These are phyloP conservation scores for Ploettnerulaceae sp. DNA, from an alignment of 2,329 filamentous ascomycete genomes.

Conservation along the genomic window DNA sequence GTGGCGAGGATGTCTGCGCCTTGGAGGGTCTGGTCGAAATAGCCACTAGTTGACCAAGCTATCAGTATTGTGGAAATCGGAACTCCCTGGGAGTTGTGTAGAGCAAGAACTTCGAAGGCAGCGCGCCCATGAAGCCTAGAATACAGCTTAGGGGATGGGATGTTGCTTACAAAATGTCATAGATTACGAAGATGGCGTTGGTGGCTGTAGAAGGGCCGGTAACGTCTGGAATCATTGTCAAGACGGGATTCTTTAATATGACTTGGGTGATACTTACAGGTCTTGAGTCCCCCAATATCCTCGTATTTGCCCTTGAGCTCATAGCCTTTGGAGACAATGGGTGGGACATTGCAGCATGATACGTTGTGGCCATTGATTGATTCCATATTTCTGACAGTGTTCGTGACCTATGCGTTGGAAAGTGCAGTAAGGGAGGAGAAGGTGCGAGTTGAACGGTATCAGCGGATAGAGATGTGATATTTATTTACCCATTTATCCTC, in stretches of 20 bases:
- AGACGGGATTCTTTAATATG: neutral
- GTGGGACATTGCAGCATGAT: slow-evolving; percentile 54
- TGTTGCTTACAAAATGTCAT: too few relatives aligned
- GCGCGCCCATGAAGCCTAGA: neutral
- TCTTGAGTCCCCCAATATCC: slow-evolving; percentile 49
- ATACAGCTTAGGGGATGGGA: too few relatives aligned
- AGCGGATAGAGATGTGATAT: too few relatives aligned
- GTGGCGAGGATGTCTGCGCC: slow-evolving; percentile 61
- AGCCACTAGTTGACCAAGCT: too few relatives aligned
- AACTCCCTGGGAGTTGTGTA: too few relatives aligned
- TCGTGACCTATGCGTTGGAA: too few relatives aligned
- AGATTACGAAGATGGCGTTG: slow-evolving; percentile 56
- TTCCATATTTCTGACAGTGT: slow-evolving; percentile 8
- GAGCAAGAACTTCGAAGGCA: too few relatives aligned
- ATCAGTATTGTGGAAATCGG: too few relatives aligned
- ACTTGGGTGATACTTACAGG: slow-evolving; percentile 36
- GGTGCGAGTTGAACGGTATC: too few relatives aligned
- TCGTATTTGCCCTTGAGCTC: slow-evolving; percentile 51
- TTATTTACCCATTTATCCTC: too few relatives aligned
- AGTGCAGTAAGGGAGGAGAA: too few relatives aligned
- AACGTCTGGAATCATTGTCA: slow-evolving; percentile 34
- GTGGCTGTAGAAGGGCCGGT: slow-evolving; percentile 42
- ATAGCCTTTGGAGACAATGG: slow-evolving; percentile 50
- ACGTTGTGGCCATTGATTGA: slow-evolving; percentile 42
- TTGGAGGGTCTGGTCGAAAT: slow-evolving; percentile 65